Percentiles rank a stretch among this genome's conserved stretches.
phyloP scores from a whole-genome alignment of 1,284 basidiomycete genomes.

The Xerocomus minutiporus region DNA sequence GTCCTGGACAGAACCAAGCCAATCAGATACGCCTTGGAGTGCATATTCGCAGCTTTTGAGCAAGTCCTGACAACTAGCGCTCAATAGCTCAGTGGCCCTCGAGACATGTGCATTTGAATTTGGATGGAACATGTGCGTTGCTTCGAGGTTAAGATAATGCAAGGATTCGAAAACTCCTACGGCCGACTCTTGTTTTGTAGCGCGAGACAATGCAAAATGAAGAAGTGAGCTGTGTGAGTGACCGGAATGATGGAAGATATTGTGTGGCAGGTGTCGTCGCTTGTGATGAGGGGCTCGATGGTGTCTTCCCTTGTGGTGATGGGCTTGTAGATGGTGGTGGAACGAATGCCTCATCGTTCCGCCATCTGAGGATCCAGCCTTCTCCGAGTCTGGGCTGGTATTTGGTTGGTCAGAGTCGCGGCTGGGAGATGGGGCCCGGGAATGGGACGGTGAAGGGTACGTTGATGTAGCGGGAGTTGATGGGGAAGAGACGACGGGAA shows the following conservation, averaged over 20 bases:
- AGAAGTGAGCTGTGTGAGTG: slow-evolving; percentile 27
- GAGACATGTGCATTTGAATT: slow-evolving; percentile 49
- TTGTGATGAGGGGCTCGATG: slow-evolving; percentile 29
- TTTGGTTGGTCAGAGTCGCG: slow-evolving; percentile 5
- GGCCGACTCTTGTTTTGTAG: slow-evolving; percentile 45
- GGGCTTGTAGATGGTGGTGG: slow-evolving; percentile 2
- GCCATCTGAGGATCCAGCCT: background rate
- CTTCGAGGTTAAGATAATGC: slow-evolving; percentile 74
- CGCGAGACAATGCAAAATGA: slow-evolving; percentile 30
- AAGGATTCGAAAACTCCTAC: slow-evolving; percentile 83
- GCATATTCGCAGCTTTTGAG: slow-evolving; percentile 46
- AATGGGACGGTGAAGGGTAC: slow-evolving; percentile 28
- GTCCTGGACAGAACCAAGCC: slow-evolving; percentile 45
- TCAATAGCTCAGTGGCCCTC: slow-evolving; percentile 52
- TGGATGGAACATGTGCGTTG: slow-evolving; percentile 49
- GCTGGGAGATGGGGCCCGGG: slow-evolving; percentile 24
- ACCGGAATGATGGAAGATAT: slow-evolving; percentile 13
- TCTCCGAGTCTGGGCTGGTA: slow-evolving; percentile 2
- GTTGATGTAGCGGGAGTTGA: slow-evolving; percentile 40
- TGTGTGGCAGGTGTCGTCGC: slow-evolving; percentile 9
- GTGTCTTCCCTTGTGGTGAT: slow-evolving; percentile 17
- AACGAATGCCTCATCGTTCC: slow-evolving; percentile 1
- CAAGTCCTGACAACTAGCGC: slow-evolving; percentile 53
- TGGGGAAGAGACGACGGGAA: slow-evolving; percentile 48
- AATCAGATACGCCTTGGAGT: slow-evolving; percentile 46